phyloP scores from a whole-genome alignment of 139 green algal species.

The Auxenochlorella pyrenoidosa region DNA sequence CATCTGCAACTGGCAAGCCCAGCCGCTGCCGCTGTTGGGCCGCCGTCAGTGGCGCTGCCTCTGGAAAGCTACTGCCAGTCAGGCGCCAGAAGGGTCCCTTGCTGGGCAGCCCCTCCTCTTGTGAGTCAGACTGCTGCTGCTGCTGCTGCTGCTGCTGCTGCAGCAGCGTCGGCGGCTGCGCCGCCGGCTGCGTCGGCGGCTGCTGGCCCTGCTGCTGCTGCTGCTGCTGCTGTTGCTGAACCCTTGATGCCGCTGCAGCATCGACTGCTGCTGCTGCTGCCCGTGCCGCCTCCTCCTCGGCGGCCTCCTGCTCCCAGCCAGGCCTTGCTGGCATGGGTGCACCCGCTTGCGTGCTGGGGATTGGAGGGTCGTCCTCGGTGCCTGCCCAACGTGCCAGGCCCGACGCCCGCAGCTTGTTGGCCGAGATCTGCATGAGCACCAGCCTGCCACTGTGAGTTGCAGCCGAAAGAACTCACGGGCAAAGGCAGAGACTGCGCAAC shows the following conservation, averaged over 20 bases:
- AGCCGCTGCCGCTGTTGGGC: constrained; percentile 14
- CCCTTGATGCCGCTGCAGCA: neutral
- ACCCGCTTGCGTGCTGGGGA: neutral
- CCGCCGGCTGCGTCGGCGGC: neutral
- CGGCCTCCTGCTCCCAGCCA: constrained; percentile 9
- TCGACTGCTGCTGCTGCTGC: constrained; percentile 5
- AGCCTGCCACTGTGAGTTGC: neutral
- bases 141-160: constrained; percentile 14
- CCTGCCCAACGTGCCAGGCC: constrained; percentile 45
- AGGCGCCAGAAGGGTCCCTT: constrained; percentile 49
- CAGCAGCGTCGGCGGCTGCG: neutral
- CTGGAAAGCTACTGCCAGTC: constrained; percentile 28
- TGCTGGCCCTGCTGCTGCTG: neutral
- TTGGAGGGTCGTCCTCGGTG: constrained; percentile 36
- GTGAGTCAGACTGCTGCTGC: neutral
- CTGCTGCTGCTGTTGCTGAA: neutral
- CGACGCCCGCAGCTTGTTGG: constrained; percentile 15
- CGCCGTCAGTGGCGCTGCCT: constrained; percentile 36
- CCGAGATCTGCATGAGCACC: neutral
- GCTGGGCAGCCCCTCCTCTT: constrained; percentile 30
- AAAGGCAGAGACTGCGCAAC: too few relatives aligned
- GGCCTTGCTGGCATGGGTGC: neutral
- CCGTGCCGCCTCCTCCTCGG: neutral
- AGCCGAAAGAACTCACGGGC: too few relatives aligned
- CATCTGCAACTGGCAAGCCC: neutral